Conservation (phyloP, 2,329 filamentous ascomycete genomes). For the Cordyceps fumosorosea region DNA sequence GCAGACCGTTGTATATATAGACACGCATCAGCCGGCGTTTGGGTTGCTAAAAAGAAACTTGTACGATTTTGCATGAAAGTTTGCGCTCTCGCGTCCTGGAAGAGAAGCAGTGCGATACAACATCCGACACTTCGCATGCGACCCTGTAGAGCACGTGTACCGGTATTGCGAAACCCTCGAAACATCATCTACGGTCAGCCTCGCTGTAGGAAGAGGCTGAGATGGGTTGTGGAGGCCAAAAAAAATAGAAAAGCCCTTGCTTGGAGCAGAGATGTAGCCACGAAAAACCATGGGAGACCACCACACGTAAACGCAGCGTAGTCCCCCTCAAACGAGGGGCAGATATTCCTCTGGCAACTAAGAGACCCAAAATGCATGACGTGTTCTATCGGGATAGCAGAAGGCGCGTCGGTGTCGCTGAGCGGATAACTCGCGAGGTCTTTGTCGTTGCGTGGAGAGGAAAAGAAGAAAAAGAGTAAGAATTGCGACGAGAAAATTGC, state of each 20-base stretch:
- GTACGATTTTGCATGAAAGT: not conserved
- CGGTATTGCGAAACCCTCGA: not conserved
- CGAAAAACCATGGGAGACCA: constrained; percentile 38
- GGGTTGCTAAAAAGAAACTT: not conserved
- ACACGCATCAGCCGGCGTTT: constrained; percentile 2
- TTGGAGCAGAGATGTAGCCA: constrained; percentile 29
- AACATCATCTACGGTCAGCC: not conserved
- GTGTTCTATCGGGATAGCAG: constrained; percentile 19
- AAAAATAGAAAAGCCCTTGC: not conserved
- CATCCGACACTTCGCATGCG: no score
- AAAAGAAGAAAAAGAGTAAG: constrained; percentile 16
- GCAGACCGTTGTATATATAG: not conserved
- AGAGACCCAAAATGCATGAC: constrained; percentile 15
- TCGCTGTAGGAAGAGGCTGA: not conserved
- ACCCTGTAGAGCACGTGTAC: not conserved
- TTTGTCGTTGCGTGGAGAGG: constrained; percentile 27
- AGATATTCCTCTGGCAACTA: constrained; percentile 30
- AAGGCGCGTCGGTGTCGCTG: constrained; percentile 15
- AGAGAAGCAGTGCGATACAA: not conserved
- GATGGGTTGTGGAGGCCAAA: not conserved
- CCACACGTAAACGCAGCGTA: constrained; percentile 29
- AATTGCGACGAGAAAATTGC: not conserved
- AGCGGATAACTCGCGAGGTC: constrained; percentile 15
- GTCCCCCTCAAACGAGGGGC: constrained; percentile 40
- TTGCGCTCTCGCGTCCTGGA: not conserved